These are phyloP conservation scores for Avena atlantica DNA, from an alignment of 176 grass and related monocot genomes.

Conservation along the genomic window DNA sequence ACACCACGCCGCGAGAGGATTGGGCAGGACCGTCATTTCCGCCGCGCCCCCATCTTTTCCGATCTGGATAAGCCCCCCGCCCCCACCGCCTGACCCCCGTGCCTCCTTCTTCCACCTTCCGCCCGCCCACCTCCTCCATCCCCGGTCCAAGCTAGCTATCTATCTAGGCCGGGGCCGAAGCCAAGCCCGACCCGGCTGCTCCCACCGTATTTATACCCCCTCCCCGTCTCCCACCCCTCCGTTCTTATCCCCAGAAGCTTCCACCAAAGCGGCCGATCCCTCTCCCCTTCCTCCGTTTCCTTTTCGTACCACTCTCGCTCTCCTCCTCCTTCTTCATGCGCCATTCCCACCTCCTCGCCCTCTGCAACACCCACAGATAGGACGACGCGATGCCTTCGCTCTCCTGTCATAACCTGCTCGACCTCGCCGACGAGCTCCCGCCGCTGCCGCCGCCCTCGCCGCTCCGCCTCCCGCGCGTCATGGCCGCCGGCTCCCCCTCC, in stretches of 20 bases:
- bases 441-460: constrained; percentile 54
- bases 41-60: not conserved
- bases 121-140: not conserved
- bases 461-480: constrained; percentile 75
- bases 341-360: constrained; percentile 9
- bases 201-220: constrained; percentile 27
- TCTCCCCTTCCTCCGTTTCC: not conserved
- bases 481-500: constrained; percentile 45
- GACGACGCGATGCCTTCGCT: constrained; percentile 61
- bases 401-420: constrained; percentile 82
- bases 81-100: constrained; percentile 28
- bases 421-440: constrained; percentile 61
- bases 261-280: constrained; percentile 5
- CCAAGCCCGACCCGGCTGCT: not conserved
- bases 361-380: constrained; percentile 42
- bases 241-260: constrained; percentile 59
- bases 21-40: constrained; percentile 38
- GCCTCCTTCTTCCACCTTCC: constrained; percentile 31
- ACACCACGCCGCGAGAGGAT: not conserved
- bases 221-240: not conserved
- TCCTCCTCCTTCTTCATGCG: constrained; percentile 44
- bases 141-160: not conserved
- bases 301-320: not conserved
- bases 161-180: not conserved
- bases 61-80: constrained; percentile 49